phyloP scores from a whole-genome alignment of 176 grass and related monocot genomes.

The Hsuehochloa calcarea region DNA sequence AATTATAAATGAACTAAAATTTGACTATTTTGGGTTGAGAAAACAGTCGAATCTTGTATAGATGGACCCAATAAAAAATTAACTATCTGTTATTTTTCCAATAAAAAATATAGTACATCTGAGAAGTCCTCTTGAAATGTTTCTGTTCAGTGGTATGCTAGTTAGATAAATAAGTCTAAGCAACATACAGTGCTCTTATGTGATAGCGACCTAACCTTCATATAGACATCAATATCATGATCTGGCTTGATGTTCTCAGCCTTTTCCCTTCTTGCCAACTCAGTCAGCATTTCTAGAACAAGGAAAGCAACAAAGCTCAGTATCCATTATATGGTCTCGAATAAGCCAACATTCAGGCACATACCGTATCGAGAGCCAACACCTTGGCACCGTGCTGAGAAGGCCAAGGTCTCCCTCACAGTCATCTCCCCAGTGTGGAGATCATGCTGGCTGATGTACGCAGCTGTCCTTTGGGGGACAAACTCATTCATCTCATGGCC shows the following conservation, averaged over 20 bases:
- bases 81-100: neutral
- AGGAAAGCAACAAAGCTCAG: constrained; percentile 17
- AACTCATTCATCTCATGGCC: constrained; percentile 83
- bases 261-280: constrained; percentile 82
- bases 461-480: constrained; percentile 71
- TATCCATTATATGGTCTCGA: neutral
- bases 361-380: constrained; percentile 78
- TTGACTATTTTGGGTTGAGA: too few species aligned
- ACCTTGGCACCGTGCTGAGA: constrained; percentile 81
- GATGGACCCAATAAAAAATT: too few species aligned
- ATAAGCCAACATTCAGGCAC: neutral
- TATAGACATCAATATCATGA: constrained; percentile 87
- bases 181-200: neutral
- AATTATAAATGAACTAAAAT: too few species aligned
- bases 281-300: constrained; percentile 74
- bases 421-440: constrained; percentile 94
- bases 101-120: neutral
- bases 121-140: constrained; percentile 4
- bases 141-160: neutral
- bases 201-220: constrained; percentile 57
- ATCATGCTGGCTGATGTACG: constrained; percentile 91
- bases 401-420: constrained; percentile 80
- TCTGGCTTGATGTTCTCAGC: constrained; percentile 80
- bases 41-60: too few species aligned
- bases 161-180: neutral